Evolutionary conservation across 768 basidiomycete genomes (phyloP).

Genomic region (Atractiella rhizophila): DNA sequence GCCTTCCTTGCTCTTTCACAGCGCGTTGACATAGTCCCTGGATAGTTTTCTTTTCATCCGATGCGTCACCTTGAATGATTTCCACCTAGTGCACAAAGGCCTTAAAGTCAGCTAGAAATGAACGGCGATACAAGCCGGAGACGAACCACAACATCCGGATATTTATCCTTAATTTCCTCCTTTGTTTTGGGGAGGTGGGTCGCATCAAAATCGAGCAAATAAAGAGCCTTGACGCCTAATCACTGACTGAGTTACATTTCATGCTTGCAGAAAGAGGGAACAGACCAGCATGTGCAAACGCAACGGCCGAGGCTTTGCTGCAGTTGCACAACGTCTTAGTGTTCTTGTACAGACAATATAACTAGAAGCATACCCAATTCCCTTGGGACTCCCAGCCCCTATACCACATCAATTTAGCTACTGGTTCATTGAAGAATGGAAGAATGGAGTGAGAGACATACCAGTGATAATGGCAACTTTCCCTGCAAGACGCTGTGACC

Average conservation of each 20-base stretch:
- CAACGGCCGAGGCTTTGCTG: neutral
- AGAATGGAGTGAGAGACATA: neutral
- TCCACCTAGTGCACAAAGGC: constrained; percentile 34
- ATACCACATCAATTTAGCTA: neutral
- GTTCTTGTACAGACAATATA: neutral
- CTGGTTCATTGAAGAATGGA: neutral
- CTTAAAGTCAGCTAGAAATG: too few species aligned
- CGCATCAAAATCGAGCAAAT: constrained; percentile 34
- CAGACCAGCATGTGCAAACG: neutral
- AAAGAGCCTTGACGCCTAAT: neutral
- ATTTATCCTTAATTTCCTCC: constrained; percentile 36
- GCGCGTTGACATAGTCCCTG: constrained; percentile 43
- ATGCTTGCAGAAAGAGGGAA: neutral
- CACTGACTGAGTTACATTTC: neutral
- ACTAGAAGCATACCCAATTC: neutral
- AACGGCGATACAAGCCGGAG: neutral
- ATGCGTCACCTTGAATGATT: constrained; percentile 51
- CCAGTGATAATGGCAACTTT: neutral
- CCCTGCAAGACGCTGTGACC: neutral
- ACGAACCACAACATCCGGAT: constrained; percentile 53
- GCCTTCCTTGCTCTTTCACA: constrained; percentile 49
- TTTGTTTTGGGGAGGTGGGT: constrained; percentile 47
- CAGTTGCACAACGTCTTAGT: neutral
- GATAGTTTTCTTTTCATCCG: constrained; percentile 47
- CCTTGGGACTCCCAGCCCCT: neutral